phyloP scores from a whole-genome alignment of 345 rosid genomes.

The Ailanthus altissimus region DNA sequence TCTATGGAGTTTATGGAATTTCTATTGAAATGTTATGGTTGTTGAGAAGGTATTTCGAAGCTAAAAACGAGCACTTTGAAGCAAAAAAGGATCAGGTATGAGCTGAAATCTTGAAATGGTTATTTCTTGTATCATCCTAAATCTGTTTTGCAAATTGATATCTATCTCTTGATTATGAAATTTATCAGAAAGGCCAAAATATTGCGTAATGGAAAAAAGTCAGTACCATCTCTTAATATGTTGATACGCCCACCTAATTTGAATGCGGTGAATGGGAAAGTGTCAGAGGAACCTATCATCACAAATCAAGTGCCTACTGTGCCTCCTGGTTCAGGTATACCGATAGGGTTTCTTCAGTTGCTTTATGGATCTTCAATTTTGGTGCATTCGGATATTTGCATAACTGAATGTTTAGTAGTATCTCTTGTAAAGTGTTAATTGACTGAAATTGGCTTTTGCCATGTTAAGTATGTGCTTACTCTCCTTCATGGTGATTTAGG shows the following conservation, averaged over 20 bases:
- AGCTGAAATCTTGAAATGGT: not conserved
- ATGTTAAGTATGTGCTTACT: not conserved
- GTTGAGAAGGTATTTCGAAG: slow-evolving; percentile 54
- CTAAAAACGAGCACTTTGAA: slow-evolving; percentile 61
- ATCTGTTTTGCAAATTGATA: not conserved
- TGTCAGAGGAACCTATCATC: slow-evolving; percentile 38
- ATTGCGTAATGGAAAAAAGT: slow-evolving; percentile 45
- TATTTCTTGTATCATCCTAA: not conserved
- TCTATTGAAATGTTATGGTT: slow-evolving; percentile 20
- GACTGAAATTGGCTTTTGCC: not conserved
- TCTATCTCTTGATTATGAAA: not conserved
- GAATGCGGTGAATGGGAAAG: slow-evolving; percentile 32
- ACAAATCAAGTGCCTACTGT: slow-evolving; percentile 38
- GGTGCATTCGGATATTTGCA: slow-evolving; percentile 15
- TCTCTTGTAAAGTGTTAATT: not conserved
- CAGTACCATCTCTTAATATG: slow-evolving; percentile 35
- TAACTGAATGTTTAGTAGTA: not conserved
- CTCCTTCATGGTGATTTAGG: not conserved
- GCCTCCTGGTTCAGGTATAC: slow-evolving; percentile 44
- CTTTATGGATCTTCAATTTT: not conserved
- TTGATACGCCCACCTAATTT: slow-evolving; percentile 26
- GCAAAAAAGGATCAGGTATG: slow-evolving; percentile 75
- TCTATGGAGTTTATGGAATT: slow-evolving; percentile 1
- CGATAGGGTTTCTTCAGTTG: not conserved
- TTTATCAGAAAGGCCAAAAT: slow-evolving; percentile 64